Base-by-base conservation (phyloP, 768 basidiomycete genomes). In the Amanita polypyramis region DNA sequence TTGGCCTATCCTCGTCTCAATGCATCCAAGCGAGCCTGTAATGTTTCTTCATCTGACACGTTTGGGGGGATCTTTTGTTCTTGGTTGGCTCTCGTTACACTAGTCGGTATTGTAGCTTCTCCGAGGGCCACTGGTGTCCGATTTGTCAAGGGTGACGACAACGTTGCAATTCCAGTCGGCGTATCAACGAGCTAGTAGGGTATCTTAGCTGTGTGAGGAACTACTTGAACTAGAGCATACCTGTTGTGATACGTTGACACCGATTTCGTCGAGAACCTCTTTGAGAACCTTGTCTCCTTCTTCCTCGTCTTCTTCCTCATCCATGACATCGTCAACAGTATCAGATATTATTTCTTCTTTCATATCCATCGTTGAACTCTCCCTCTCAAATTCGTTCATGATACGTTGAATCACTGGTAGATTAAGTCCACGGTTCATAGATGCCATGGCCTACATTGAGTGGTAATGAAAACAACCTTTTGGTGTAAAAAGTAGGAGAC, bases 341-440 rank as follows among this genome's bases (percentile, higher is more conserved):
- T 98, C 96, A 17, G 88, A 90, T 96, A 97, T 99, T 89, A 98
- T 97, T 63, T 96, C 95, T 67, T 97, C 96, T 64, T 97, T 99
- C 96, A 99, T 98, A 66, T 99, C 96, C 96, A 99, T 99, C 67
- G 84, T 91, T 4, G 91, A 81, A 56, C 86, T 95, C 67, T 99
- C 96, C 59, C 81, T 85, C 70, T 99, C 96, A 58, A 99, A 99
- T 39, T 99, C 95, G 57, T 82, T 90, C 89, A 99, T 94, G 61
- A 98, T 98, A 45, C 81, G 79, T 62, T 93, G 89, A 51, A 99
- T 98, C 52, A 80, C 79, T 12, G 96, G 96, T 12, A 98, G 76
- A 65, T 99, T 98, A 53, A 98, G 76, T 35, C 90, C 90, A 41
- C 89, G 79, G 62, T 97, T 98, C 96, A 99, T 98, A 27, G 91